Percentiles rank a stretch among this genome's conserved stretches.
These are phyloP conservation scores for Fomitopsis pulvina DNA, from an alignment of 768 basidiomycete species.

Conservation along the genomic window DNA sequence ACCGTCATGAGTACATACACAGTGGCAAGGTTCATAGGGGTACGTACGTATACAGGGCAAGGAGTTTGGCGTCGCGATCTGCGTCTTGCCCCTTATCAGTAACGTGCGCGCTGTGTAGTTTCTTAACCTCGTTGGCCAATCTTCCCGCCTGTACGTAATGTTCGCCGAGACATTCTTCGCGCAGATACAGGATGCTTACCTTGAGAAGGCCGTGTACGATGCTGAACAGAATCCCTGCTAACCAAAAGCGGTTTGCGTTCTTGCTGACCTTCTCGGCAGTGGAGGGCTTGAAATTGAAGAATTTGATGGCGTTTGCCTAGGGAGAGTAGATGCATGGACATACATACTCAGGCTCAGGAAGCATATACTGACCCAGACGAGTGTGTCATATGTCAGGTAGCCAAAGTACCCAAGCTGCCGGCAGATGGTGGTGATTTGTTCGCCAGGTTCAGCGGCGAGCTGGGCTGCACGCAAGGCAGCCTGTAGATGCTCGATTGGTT, in stretches of 20 bases:
- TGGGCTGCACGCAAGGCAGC: slow-evolving; percentile 72
- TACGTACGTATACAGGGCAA: slow-evolving; percentile 47
- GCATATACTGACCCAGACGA: slow-evolving; percentile 65
- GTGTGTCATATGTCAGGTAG: slow-evolving; percentile 75
- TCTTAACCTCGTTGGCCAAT: slow-evolving; percentile 53
- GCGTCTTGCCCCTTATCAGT: slow-evolving; percentile 64
- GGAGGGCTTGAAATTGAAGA: slow-evolving; percentile 53
- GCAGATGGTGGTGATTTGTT: slow-evolving; percentile 73
- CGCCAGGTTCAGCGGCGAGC: slow-evolving; percentile 46
- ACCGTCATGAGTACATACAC: background rate
- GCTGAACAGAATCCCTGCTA: slow-evolving; percentile 80
- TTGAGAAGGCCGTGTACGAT: slow-evolving; percentile 65
- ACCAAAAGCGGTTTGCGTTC: slow-evolving; percentile 79
- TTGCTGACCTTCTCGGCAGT: slow-evolving; percentile 54
- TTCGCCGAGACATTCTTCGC: no score
- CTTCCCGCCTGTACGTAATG: slow-evolving; percentile 43
- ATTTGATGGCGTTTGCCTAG: slow-evolving; percentile 62
- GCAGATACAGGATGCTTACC: slow-evolving; percentile 29
- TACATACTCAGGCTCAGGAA: background rate
- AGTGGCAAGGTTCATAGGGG: slow-evolving; percentile 9
- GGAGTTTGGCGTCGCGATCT: slow-evolving; percentile 60
- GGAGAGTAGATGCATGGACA: background rate
- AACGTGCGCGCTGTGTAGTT: slow-evolving; percentile 38
- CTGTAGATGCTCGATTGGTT: slow-evolving; percentile 91
- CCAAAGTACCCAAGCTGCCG: slow-evolving; percentile 87